Conservation (phyloP, 371 early-diverging fungal species). For the Haplosporangium sp. region DNA sequence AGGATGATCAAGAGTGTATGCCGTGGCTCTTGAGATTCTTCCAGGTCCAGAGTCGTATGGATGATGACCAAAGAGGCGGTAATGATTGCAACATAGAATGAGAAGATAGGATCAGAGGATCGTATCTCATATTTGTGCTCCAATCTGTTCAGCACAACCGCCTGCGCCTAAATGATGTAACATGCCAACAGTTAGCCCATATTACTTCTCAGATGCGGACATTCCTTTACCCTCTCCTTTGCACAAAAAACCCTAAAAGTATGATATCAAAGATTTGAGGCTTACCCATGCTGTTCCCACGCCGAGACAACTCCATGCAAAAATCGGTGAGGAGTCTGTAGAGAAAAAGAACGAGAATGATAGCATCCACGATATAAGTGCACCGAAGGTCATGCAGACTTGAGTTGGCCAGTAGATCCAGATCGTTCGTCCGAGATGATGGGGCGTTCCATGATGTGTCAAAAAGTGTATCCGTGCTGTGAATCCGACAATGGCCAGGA, state of each 20-base stretch:
- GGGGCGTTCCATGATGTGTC: conserved; percentile 2
- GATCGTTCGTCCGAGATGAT: conserved; percentile 19
- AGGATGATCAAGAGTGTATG: background rate
- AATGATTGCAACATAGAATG: conserved; percentile 16
- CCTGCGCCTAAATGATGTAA: conserved; percentile 8
- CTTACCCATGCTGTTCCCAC: conserved; percentile 40
- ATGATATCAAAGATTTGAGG: too few species aligned
- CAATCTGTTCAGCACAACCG: conserved; percentile 17
- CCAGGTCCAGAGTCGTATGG: conserved; percentile 8
- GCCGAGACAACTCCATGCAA: conserved; percentile 1
- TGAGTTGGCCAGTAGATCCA: conserved; percentile 44
- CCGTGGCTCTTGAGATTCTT: background rate
- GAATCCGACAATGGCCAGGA: conserved; percentile 13
- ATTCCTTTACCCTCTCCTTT: too few species aligned
- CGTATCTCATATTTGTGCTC: conserved; percentile 41
- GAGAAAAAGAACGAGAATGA: background rate
- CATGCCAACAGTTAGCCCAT: background rate
- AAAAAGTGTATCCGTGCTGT: conserved; percentile 6
- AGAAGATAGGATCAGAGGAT: conserved; percentile 28
- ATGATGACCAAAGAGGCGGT: conserved; percentile 3
- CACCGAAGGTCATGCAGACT: conserved; percentile 7
- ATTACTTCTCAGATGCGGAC: too few species aligned
- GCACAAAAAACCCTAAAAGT: too few species aligned
- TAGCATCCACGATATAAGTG: conserved; percentile 1
- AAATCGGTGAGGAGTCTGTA: background rate